Base-by-base conservation (phyloP, 331 rosid species). In the Quercus tomentella region DNA sequence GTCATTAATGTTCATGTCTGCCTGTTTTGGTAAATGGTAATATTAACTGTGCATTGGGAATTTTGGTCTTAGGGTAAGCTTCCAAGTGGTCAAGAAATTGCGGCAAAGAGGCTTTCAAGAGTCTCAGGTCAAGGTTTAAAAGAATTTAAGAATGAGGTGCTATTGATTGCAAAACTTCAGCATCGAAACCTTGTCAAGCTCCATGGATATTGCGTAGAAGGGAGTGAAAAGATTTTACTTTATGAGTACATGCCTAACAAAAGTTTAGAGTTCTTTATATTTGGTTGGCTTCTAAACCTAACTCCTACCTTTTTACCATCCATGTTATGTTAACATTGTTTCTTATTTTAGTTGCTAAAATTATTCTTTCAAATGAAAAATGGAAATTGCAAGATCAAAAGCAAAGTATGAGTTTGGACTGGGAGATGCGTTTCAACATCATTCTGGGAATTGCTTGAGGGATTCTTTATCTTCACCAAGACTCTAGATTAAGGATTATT, bases 281-380 rank as follows among this genome's bases (percentile, higher is more conserved):
- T 35, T 35, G 43, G 43, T 35, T 35, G 43, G 43, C 43, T 35
- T 35, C 43, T 35, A 35, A 35, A 35, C 9, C 43, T 35, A 35
- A 35, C 43, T 35, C 43, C 43, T 35, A 35, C 43, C 2, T 1
- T 7, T 35, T 35, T 6, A 35, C 9, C 2, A 35, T 35, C 9
- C 9, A 35, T 35, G 43, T 35, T 35, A 81, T 75, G 93, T 81
- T 76, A 89, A 26, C 85, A 85, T 88, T 63, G 75, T 62, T 73
- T 87, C 80, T 69, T 81, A 70, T 85, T 85, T 31, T 14, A 43
- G 4, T 4, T 9, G 4, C 78, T 77, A 51, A 86, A 25, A 6
- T 7, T 23, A 10, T 25, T 43, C 23, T 35, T 35, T n/a, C n/a
- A 35, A 33, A 81, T 45, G 71, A 58, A 18, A 52, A 26, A 61